phyloP scores from a whole-genome alignment of 768 basidiomycete species.

The Sporobolomyces phaffii region DNA sequence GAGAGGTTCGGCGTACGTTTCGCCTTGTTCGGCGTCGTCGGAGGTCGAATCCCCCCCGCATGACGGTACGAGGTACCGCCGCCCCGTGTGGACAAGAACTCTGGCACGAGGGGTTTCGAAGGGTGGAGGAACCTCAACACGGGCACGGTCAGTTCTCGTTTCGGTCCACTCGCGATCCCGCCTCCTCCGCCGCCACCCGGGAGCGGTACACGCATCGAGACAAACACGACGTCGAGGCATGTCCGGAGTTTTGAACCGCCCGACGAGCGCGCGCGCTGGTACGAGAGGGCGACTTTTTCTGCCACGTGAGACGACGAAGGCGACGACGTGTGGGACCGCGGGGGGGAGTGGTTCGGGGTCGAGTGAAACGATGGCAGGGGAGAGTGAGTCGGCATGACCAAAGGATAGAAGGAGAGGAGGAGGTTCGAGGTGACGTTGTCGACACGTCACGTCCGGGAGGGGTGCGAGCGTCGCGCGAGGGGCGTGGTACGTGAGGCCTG shows the following conservation, averaged over 20 bases:
- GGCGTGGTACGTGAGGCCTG: too few species aligned
- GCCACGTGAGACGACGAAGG: slow-evolving; percentile 18
- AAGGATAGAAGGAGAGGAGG: not conserved
- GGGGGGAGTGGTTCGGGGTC: slow-evolving; percentile 23
- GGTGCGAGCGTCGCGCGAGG: too few species aligned
- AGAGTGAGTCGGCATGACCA: slow-evolving; percentile 27
- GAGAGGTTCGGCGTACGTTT: not conserved
- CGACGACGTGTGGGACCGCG: slow-evolving; percentile 10
- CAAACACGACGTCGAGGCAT: slow-evolving; percentile 1
- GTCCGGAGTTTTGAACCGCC: not conserved
- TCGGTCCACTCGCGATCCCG: not conserved
- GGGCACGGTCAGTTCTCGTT: slow-evolving; percentile 20
- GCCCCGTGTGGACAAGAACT: too few species aligned
- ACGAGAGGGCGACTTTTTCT: slow-evolving; percentile 30
- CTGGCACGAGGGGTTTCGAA: not conserved
- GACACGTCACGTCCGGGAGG: too few species aligned
- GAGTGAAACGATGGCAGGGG: slow-evolving; percentile 31
- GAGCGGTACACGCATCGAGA: slow-evolving; percentile 17
- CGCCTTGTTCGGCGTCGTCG: not conserved
- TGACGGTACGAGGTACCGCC: too few species aligned
- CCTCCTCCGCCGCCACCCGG: not conserved
- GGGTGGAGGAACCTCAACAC: slow-evolving; percentile 29
- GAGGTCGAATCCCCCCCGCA: not conserved
- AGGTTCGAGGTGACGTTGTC: not conserved
- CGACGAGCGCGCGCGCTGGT: slow-evolving; percentile 9